A percentile compares a stretch with the other conserved stretches of the same genome.
Conservation (phyloP, 2,329 filamentous ascomycete species). For the Colletotrichum navitas region DNA sequence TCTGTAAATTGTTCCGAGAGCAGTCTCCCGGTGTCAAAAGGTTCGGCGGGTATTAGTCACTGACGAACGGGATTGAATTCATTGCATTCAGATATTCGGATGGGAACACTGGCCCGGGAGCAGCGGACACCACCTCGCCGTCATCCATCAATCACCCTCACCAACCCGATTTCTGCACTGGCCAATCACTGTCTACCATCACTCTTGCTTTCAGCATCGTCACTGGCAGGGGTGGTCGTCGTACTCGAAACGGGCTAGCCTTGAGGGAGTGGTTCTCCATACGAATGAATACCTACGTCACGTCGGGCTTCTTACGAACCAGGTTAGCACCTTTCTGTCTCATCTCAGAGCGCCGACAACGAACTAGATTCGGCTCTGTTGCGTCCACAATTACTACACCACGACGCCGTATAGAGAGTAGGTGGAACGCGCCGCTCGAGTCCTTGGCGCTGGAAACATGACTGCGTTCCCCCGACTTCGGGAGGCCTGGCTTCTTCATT, state of each 20-base stretch:
- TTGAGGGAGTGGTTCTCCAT: conserved; percentile 6
- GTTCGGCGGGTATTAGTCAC: conserved; percentile 21
- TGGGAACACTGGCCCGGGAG: conserved; percentile 30
- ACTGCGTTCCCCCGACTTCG: conserved; percentile 26
- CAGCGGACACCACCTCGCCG: conserved; percentile 22
- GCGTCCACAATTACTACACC: neutral
- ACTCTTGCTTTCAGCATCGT: conserved; percentile 5
- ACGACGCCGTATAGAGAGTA: neutral
- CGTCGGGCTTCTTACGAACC: conserved; percentile 25
- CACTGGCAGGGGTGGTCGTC: conserved; percentile 5
- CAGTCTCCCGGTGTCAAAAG: conserved; percentile 16
- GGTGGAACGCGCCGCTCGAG: neutral
- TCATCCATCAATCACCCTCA: neutral
- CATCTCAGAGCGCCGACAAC: neutral
- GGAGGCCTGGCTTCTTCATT: neutral
- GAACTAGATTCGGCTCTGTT: neutral
- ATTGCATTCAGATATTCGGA: conserved; percentile 18
- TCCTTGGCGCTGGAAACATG: conserved; percentile 16
- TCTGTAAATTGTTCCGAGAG: conserved; percentile 33
- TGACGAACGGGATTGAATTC: conserved; percentile 11
- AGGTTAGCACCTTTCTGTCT: conserved; percentile 5
- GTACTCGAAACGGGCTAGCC: conserved; percentile 39
- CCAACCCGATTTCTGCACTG: conserved; percentile 4
- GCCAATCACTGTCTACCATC: conserved; percentile 13
- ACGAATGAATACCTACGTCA: conserved; percentile 30